phyloP scores from a whole-genome alignment of 2,329 filamentous ascomycete species.

The Venturia aucupariae region DNA sequence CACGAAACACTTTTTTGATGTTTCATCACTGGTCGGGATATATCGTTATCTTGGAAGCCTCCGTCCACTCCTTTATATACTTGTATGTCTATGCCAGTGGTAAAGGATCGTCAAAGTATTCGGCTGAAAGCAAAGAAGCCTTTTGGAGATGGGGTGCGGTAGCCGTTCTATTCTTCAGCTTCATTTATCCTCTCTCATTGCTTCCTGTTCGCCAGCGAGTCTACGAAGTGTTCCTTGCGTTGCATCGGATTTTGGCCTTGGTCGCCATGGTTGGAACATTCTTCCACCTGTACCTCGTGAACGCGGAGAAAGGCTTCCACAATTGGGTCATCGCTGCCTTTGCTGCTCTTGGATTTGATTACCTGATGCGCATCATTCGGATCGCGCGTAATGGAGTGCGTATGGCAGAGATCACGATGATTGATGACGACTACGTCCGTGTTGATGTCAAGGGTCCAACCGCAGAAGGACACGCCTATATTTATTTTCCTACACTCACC shows the following conservation, averaged over 20 bases:
- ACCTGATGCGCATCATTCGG: constrained; percentile 30
- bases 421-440: constrained; percentile 23
- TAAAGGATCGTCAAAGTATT: constrained; percentile 9
- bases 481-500: constrained; percentile 39
- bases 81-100: constrained; percentile 19
- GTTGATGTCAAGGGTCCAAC: constrained; percentile 32
- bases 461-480: constrained; percentile 33
- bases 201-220: constrained; percentile 29
- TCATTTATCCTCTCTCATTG: constrained; percentile 27
- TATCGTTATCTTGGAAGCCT: constrained; percentile 19
- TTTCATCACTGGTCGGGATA: constrained; percentile 20
- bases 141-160: constrained; percentile 40
- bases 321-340: constrained; percentile 34
- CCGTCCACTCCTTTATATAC: constrained; percentile 20
- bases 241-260: constrained; percentile 33
- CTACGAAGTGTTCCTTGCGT: constrained; percentile 38
- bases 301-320: constrained; percentile 35
- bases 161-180: constrained; percentile 26
- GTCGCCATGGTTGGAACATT: constrained; percentile 33
- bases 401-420: constrained; percentile 21
- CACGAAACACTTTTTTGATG: constrained; percentile 12
- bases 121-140: constrained; percentile 19
- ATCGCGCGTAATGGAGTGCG: constrained; percentile 29
- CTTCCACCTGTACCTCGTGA: constrained; percentile 33
- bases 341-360: constrained; percentile 36